Conservation (phyloP, 768 basidiomycete genomes). For the Russula virescens region DNA sequence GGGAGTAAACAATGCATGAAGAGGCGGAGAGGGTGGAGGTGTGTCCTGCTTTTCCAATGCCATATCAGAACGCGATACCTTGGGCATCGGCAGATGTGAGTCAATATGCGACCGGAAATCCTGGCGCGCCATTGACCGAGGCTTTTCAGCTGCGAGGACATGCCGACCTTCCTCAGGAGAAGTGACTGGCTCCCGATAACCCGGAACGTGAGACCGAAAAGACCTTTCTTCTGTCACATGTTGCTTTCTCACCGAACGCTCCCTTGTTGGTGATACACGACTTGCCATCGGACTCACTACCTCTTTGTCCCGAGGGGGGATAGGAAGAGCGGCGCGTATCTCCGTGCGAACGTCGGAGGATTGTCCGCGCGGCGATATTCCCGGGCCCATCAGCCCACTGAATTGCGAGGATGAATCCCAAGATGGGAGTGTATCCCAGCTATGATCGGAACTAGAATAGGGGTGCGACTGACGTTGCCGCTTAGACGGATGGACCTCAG, state of each 20-base stretch:
- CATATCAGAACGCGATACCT: not conserved
- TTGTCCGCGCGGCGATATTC: slow-evolving; percentile 14
- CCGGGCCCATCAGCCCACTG: slow-evolving; percentile 13
- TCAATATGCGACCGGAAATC: not conserved
- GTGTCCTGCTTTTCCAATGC: not conserved
- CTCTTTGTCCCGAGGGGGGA: slow-evolving; percentile 1
- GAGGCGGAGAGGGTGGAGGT: not conserved
- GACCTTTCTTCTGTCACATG: slow-evolving; percentile 4
- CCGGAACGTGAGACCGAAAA: not conserved
- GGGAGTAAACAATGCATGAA: not conserved
- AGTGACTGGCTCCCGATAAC: not conserved
- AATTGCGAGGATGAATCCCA: slow-evolving; percentile 12
- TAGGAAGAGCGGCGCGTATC: not conserved
- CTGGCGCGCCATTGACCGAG: not conserved
- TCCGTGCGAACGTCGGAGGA: slow-evolving; percentile 17
- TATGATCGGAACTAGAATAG: slow-evolving; percentile 6
- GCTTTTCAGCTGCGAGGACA: not conserved
- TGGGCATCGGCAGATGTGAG: not conserved
- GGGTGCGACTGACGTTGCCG: slow-evolving; percentile 16
- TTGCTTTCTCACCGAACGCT: slow-evolving; percentile 2
- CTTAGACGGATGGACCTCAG: slow-evolving; percentile 9
- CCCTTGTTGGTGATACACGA: slow-evolving; percentile 7
- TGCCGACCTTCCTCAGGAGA: not conserved
- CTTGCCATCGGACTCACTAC: not conserved
- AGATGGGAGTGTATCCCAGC: slow-evolving; percentile 12